Base-by-base conservation (phyloP, 1,284 basidiomycete species). In the Testicularia cyperi region DNA sequence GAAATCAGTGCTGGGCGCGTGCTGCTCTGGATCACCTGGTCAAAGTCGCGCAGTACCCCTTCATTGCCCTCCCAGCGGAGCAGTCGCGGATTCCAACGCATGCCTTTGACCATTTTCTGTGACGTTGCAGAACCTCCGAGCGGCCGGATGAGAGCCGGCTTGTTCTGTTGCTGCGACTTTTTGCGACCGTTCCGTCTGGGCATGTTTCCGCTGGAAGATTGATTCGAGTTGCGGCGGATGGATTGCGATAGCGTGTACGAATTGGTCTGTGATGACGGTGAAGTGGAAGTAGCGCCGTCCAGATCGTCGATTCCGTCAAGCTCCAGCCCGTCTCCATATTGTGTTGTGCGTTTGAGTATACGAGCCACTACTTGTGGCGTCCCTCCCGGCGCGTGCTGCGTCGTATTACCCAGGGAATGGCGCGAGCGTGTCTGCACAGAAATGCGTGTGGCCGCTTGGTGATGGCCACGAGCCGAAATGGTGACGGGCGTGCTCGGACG, bases 11-110 rank as follows among this genome's bases (percentile, higher is more conserved):
- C 92, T 2, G 94, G 94, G n/a, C 94, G 85, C 28, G 85, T 85
- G 14, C 91, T 92, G 8, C 86, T 86, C 38, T 86, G 84, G 32
- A 88, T 82, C 5, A 83, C 85, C 22, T 84, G 83, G 66, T 96
- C 92, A 77, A 96, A 97, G 51, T 91, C 91, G 48, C 88, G 84
- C 29, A 96, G 82, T 10, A 85, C 84, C 44, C 86, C 84, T 65
- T 97, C 92, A 77, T 97, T 96, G 47, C 94, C 94, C 80, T 97
- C 92, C 92, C 92, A 97, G 18, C 88, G 86, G 19, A 90, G 82
- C 7, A 85, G 85, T 25, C 80, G 80, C 18, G 91, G 90, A 78
- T 97, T 96, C 89, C 91, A 97, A 65, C 85, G 89, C 94, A 97
- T 97, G 48, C 94, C 90, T 26, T 56, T 65, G n/a, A 64, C 54